phyloP scores from a whole-genome alignment of 228 moss, liverwort and hornwort species.

The Sphagnum magellanicum region DNA sequence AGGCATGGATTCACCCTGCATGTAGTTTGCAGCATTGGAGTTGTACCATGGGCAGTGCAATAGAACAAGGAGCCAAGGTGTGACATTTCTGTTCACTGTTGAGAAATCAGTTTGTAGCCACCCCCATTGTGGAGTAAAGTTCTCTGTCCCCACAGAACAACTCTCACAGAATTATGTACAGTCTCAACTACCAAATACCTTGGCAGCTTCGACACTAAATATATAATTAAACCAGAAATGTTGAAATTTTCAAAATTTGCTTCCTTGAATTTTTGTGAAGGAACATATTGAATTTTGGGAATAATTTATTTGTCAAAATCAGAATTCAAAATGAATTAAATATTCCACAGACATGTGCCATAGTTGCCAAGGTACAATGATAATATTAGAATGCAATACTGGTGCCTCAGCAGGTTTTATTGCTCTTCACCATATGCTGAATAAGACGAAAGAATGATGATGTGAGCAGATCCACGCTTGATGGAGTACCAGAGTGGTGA shows the following conservation, averaged over 20 bases:
- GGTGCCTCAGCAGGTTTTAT: neutral
- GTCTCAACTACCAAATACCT: no score
- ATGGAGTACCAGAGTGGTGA: constrained; percentile 59
- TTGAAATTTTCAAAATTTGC: no score
- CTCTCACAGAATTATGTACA: no score
- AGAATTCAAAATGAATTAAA: no score
- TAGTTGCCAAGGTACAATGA: no score
- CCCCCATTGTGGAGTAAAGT: constrained; percentile 66
- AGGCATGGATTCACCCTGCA: constrained; percentile 97
- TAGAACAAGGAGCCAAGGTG: constrained; percentile 83
- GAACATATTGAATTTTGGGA: no score
- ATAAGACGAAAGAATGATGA: constrained; percentile 86
- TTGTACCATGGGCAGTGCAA: constrained; percentile 97
- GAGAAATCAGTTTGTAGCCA: constrained; percentile 34
- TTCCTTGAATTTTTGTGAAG: no score
- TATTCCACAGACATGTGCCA: no score
- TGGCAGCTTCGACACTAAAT: no score
- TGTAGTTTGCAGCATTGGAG: constrained; percentile 64
- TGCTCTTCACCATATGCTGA: constrained; percentile 56
- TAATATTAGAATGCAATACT: no score
- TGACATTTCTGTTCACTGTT: constrained; percentile 55
- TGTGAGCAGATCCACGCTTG: constrained; percentile 77
- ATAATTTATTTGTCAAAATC: no score
- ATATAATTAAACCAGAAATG: no score
- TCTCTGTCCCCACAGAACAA: constrained; percentile 27